Evolutionary conservation across 2,329 filamentous ascomycete genomes (phyloP), one percentile per base, ranked within the genome.

Genomic region (Paramyrothecium roridum): DNA sequence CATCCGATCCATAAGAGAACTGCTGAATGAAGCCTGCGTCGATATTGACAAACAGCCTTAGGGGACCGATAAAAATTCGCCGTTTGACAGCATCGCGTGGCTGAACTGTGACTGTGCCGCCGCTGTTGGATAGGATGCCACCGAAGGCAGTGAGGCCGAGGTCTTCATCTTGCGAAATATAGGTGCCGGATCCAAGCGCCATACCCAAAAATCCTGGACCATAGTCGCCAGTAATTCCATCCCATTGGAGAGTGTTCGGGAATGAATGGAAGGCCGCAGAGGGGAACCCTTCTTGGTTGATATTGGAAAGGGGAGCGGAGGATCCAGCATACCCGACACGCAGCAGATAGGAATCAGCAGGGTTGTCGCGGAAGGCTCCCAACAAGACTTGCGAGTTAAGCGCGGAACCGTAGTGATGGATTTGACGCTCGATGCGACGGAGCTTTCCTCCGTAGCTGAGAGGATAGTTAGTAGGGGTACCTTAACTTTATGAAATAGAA

Each of bases 221-320:
- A 58, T 83, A 83, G 64, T 84, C 81, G 2, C 81, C 80, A 48
- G 73, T 78, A 57, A 80, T 81, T 3, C 72, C 74, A 59, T 84
- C 81, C 76, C 81, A 83, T 17, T 68, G 69, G 37, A 83, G 65
- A 0, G 79, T 77, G 46, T 82, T 76, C 0, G 81, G 80, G 63
- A 73, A 84, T 0, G 78, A 78, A 65, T 84, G 81, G 63, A 84
- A 83, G 0, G 79, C 77, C 8, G 78, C 77, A n/a, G 76, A 71
- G 2, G 76, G 77, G 59, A 80, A 83, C 0, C 81, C 81, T 2
- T 76, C 78, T 22, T 70, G 58, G 57, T 80, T 73, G 60, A 84
- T 82, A 61, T 80, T 83, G 8, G 78, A 78, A 7, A 82, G 64
- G 0, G 81, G 78, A 0, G 78, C 81, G 34, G 71, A 76, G 59